Evolutionary conservation across 1,284 basidiomycete species (phyloP).

Genomic region (Fomitopsis betulina): DNA sequence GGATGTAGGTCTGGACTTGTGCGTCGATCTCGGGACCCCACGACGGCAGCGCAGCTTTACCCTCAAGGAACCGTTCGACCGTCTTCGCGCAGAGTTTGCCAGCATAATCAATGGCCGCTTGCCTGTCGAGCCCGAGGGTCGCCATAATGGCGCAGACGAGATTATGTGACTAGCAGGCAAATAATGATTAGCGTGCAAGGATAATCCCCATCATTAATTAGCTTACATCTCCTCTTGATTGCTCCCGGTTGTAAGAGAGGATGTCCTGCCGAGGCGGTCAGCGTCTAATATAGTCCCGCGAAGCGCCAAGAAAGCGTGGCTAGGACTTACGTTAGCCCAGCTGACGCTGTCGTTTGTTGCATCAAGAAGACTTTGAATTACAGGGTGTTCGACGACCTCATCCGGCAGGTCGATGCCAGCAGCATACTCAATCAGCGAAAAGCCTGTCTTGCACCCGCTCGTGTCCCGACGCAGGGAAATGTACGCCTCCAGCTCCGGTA

Average conservation of each 20-base stretch:
- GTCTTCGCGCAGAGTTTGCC: slow-evolving; percentile 90
- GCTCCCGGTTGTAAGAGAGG: slow-evolving; percentile 38
- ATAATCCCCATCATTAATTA: neutral
- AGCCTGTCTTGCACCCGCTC: slow-evolving; percentile 38
- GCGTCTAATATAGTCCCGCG: neutral
- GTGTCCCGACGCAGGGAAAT: slow-evolving; percentile 36
- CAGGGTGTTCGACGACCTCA: slow-evolving; percentile 35
- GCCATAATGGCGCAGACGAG: slow-evolving; percentile 41
- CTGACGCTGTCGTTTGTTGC: slow-evolving; percentile 36
- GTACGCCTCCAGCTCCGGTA: slow-evolving; percentile 35
- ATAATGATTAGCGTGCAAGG: slow-evolving; percentile 1
- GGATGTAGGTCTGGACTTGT: slow-evolving; percentile 29
- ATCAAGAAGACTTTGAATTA: slow-evolving; percentile 30
- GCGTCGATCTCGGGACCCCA: slow-evolving; percentile 29
- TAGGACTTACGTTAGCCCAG: slow-evolving; percentile 35
- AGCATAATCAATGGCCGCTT: slow-evolving; percentile 88
- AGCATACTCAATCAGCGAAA: slow-evolving; percentile 31
- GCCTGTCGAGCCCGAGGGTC: slow-evolving; percentile 42
- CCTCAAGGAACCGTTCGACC: slow-evolving; percentile 18
- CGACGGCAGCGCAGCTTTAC: slow-evolving; percentile 25
- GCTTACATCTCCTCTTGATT: slow-evolving; percentile 36
- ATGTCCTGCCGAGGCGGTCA: slow-evolving; percentile 29
- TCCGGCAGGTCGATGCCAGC: slow-evolving; percentile 36
- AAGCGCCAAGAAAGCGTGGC: neutral
- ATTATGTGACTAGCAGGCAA: slow-evolving; percentile 29